phyloP scores from a whole-genome alignment of 2,329 filamentous ascomycete species.

The Monosporascus sp. region DNA sequence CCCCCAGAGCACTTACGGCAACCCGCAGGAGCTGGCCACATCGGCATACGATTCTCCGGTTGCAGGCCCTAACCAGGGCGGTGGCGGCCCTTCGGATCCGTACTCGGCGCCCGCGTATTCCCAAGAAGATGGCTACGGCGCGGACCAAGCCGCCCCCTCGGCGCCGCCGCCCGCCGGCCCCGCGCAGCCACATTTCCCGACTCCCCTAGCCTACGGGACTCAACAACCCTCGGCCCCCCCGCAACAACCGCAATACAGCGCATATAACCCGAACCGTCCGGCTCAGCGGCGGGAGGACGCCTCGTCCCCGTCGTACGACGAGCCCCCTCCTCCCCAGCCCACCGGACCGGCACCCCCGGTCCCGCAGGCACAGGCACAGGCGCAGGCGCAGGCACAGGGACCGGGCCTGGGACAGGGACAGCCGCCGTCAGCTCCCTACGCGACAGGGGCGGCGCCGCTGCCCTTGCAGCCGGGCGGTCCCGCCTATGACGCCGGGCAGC shows the following conservation, averaged over 20 bases:
- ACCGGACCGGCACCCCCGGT: slow-evolving; percentile 36
- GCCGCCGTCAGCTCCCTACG: not conserved
- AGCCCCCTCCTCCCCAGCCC: slow-evolving; percentile 26
- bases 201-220: slow-evolving; percentile 17
- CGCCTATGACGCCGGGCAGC: slow-evolving; percentile 45
- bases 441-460: slow-evolving; percentile 32
- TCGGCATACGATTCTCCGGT: slow-evolving; percentile 73
- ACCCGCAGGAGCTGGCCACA: slow-evolving; percentile 72
- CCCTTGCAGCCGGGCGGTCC: slow-evolving; percentile 41
- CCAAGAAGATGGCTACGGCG: slow-evolving; percentile 38
- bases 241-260: slow-evolving; percentile 32
- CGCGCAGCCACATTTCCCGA: slow-evolving; percentile 15
- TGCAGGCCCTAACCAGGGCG: slow-evolving; percentile 40
- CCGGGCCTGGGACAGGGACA: too few relatives aligned
- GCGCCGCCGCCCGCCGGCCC: slow-evolving; percentile 23
- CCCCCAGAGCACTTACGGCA: slow-evolving; percentile 63
- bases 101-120: slow-evolving; percentile 45
- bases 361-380: slow-evolving; percentile 27
- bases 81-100: slow-evolving; percentile 32
- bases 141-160: slow-evolving; percentile 23
- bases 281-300: slow-evolving; percentile 26
- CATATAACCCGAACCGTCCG: slow-evolving; percentile 21
- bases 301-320: slow-evolving; percentile 15
- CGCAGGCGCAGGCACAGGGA: slow-evolving; percentile 13
- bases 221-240: slow-evolving; percentile 15